Percentiles rank a stretch among this genome's conserved stretches.
These are phyloP conservation scores for Chamaecyparis obtusa DNA, from an alignment of 75 land plant species.

Conservation along the genomic window DNA sequence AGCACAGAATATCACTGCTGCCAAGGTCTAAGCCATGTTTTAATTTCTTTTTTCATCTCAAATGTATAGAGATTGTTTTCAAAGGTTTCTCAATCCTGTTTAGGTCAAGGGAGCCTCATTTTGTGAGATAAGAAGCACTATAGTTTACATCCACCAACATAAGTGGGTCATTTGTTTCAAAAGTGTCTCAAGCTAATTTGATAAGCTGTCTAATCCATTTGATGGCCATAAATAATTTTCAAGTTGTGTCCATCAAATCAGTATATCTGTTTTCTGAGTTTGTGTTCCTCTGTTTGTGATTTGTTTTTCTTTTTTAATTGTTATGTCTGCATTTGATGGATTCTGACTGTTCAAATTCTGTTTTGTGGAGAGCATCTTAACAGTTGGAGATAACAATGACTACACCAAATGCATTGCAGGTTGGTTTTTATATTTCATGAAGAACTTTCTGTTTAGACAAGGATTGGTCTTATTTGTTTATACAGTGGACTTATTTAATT, in stretches of 20 bases:
- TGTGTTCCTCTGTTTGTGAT: neutral
- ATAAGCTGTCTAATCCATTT: neutral
- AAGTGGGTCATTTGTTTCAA: neutral
- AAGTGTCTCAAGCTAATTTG: neutral
- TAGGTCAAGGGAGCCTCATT: neutral
- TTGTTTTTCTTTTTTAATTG: neutral
- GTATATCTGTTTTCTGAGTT: neutral
- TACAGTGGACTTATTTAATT: neutral
- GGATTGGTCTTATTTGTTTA: neutral
- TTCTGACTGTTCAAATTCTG: neutral
- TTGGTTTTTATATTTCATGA: conserved; percentile 20
- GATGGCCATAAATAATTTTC: neutral
- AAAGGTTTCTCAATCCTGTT: neutral
- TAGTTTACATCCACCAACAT: neutral
- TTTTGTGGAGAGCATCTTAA: neutral
- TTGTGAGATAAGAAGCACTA: neutral
- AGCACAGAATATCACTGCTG: neutral
- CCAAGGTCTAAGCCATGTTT: neutral
- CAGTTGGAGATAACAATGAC: conserved; percentile 86
- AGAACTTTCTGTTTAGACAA: neutral
- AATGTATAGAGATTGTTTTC: neutral
- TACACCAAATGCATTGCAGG: conserved; percentile 82
- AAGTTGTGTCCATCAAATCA: neutral
- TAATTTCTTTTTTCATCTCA: neutral
- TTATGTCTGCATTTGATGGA: conserved; percentile 4